A percentile compares a stretch with the other conserved stretches of the same genome.
phyloP scores from a whole-genome alignment of 208 protist genomes.

The Acanthamoeba royreba region DNA sequence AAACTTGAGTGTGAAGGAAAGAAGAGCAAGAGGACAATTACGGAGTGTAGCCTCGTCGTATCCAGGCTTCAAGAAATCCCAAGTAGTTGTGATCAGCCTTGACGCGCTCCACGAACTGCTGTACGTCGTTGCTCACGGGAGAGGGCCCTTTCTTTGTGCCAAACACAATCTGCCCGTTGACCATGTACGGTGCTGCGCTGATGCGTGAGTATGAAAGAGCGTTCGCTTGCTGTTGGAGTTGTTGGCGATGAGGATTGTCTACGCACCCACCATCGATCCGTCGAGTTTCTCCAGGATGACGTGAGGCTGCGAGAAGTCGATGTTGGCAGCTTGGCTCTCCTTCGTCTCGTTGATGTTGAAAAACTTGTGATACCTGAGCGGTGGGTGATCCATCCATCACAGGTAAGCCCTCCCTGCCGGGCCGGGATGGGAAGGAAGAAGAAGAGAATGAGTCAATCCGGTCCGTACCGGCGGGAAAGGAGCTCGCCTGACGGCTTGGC shows the following conservation, averaged over 20 bases:
- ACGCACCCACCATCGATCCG: not conserved
- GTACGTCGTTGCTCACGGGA: not conserved
- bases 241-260: too few relatives aligned
- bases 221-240: too few relatives aligned
- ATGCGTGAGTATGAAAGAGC: not conserved
- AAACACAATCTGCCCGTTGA: not conserved
- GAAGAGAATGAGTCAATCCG: not conserved
- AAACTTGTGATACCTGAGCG: constrained; percentile 39
- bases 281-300: constrained; percentile 8
- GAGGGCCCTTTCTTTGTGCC: constrained; percentile 9
- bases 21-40: not conserved
- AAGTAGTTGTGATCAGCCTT: not conserved
- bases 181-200: not conserved
- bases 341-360: not conserved
- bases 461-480: not conserved
- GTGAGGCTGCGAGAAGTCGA: not conserved
- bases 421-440: not conserved
- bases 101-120: not conserved
- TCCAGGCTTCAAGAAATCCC: not conserved
- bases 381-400: too few relatives aligned
- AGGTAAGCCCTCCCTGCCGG: not conserved
- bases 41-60: not conserved
- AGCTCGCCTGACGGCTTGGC: not conserved
- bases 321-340: not conserved
- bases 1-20: not conserved